Conservation (phyloP, 2,329 filamentous ascomycete genomes). For the Aureobasidium subglaciale region DNA sequence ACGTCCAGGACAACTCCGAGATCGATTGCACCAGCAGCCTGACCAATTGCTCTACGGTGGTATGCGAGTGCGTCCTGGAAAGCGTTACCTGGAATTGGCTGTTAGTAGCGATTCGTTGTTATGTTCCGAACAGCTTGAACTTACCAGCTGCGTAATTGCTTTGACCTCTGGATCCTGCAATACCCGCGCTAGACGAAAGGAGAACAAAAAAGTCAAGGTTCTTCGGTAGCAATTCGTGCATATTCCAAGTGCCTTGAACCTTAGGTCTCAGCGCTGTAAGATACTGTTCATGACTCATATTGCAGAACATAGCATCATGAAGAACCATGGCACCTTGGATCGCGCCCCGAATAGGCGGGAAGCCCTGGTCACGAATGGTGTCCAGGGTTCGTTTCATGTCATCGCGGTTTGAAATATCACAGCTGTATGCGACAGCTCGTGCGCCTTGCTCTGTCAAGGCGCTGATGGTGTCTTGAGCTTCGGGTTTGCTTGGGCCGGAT, state of each 20-base stretch:
- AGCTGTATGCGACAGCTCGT: background rate
- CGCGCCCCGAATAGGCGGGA: too few species aligned
- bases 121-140: too few species aligned
- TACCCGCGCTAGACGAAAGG: constrained; percentile 15
- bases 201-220: constrained; percentile 26
- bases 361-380: background rate
- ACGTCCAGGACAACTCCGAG: too few species aligned
- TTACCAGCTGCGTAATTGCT: constrained; percentile 16
- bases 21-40: too few species aligned
- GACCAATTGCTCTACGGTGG: too few species aligned
- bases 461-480: too few species aligned
- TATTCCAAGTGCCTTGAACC: constrained; percentile 25
- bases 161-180: constrained; percentile 14
- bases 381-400: too few species aligned
- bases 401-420: background rate
- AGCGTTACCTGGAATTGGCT: too few species aligned
- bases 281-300: constrained; percentile 22
- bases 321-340: background rate
- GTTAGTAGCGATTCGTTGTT: too few species aligned
- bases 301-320: background rate
- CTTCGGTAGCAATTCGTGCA: constrained; percentile 18
- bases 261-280: constrained; percentile 20
- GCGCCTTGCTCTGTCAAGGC: too few species aligned
- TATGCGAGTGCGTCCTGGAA: too few species aligned
- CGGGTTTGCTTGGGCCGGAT: background rate